These are phyloP conservation scores for Isoetes taiwanensis DNA, from an alignment of 75 land plant species.

Conservation along the genomic window DNA sequence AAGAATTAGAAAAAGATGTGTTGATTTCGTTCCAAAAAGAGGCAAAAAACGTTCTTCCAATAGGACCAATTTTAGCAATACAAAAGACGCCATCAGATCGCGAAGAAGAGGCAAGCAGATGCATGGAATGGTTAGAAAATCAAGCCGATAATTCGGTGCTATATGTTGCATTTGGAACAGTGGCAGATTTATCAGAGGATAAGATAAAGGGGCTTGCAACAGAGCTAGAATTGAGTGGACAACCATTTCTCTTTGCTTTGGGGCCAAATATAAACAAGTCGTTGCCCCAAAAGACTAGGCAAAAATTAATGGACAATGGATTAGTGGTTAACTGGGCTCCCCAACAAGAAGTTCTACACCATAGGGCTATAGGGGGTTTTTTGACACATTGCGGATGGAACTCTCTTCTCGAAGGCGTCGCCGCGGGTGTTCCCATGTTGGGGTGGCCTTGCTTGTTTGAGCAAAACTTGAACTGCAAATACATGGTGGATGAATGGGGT, in stretches of 20 bases:
- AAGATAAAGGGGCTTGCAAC: not conserved
- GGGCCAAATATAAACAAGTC: not conserved
- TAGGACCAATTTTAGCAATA: too few species aligned
- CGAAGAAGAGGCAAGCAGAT: too few species aligned
- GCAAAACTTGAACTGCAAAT: too few species aligned
- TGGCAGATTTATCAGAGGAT: not conserved
- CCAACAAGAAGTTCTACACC: conserved; percentile 5
- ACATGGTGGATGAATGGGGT: too few species aligned
- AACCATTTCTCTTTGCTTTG: not conserved
- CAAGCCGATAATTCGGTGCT: not conserved
- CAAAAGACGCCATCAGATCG: too few species aligned
- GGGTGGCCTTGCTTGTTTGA: conserved; percentile 11
- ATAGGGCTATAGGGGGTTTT: conserved; percentile 10
- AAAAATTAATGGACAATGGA: not conserved
- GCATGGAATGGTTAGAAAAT: conserved; percentile 8
- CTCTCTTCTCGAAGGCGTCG: conserved; percentile 14
- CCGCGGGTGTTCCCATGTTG: conserved; percentile 7
- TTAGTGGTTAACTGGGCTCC: conserved; percentile 8
- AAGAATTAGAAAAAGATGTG: too few species aligned
- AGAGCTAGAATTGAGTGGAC: conserved; percentile 3
- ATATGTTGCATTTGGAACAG: not conserved
- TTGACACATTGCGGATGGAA: conserved; percentile 19
- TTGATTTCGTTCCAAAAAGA: too few species aligned
- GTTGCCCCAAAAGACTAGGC: not conserved
- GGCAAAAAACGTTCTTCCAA: too few species aligned